Percentiles rank a stretch among this genome's conserved stretches.
phyloP scores from a whole-genome alignment of 2,329 filamentous ascomycete species.

The Colletotrichum incanum region DNA sequence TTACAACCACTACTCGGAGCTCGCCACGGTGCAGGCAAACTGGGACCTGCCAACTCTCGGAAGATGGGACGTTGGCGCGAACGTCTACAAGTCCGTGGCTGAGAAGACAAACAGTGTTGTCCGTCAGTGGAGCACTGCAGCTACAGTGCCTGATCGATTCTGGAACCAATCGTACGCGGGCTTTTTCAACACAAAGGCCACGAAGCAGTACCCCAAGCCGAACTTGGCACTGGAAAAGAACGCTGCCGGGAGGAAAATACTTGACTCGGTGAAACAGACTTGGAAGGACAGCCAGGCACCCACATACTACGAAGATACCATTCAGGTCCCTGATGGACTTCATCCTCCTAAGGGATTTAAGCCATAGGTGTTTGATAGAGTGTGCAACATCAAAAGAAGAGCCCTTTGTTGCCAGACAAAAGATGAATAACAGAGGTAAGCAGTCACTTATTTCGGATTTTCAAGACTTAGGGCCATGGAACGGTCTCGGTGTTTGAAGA shows the following conservation, averaged over 20 bases:
- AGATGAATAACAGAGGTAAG: no score
- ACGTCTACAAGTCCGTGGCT: conserved; percentile 76
- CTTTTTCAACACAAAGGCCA: conserved; percentile 56
- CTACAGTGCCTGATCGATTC: conserved; percentile 59
- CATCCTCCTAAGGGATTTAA: conserved; percentile 59
- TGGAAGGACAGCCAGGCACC: conserved; percentile 57
- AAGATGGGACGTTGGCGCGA: conserved; percentile 81
- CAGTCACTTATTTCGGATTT: no score
- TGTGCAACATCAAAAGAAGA: no score
- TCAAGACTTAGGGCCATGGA: no score
- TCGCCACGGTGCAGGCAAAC: conserved; percentile 79
- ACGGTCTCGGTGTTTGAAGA: no score
- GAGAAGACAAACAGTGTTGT: conserved; percentile 71
- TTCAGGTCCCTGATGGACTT: conserved; percentile 59
- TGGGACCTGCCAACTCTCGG: conserved; percentile 80
- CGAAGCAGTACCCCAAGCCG: conserved; percentile 57
- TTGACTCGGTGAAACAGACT: conserved; percentile 54
- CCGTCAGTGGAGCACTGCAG: conserved; percentile 54
- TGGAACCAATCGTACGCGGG: conserved; percentile 71
- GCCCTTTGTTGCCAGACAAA: no score
- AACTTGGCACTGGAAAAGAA: conserved; percentile 55
- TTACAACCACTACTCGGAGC: conserved; percentile 81
- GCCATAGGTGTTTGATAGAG: neutral
- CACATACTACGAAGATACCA: conserved; percentile 59
- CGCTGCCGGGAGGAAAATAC: conserved; percentile 53